Percentiles rank a stretch among this genome's conserved stretches.
phyloP scores from a whole-genome alignment of 1,284 basidiomycete genomes.

The Cutaneotrichosporon cavernicola region DNA sequence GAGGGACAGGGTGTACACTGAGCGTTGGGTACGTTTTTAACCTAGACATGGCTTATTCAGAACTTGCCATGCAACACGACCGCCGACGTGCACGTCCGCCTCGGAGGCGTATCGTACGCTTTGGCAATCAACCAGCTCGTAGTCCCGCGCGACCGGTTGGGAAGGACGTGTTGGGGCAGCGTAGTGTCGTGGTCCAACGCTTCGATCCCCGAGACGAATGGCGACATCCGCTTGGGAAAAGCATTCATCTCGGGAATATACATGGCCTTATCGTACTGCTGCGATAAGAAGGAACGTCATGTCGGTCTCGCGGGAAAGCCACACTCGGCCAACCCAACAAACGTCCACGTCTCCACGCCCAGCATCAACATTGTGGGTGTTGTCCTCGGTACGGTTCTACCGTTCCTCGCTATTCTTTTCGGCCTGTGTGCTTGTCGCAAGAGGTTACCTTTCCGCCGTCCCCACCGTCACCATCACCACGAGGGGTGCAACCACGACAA shows the following conservation, averaged over 20 bases:
- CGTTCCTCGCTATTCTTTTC: slow-evolving; percentile 37
- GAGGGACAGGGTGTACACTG: neutral
- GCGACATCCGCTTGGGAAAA: slow-evolving; percentile 46
- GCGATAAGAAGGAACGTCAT: slow-evolving; percentile 23
- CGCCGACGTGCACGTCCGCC: slow-evolving; percentile 38
- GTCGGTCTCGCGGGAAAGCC: slow-evolving; percentile 50
- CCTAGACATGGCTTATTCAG: slow-evolving; percentile 21
- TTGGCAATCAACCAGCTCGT: slow-evolving; percentile 38
- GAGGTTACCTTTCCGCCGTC: neutral
- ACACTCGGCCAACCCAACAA: slow-evolving; percentile 32
- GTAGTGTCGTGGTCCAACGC: slow-evolving; percentile 45
- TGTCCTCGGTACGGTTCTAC: slow-evolving; percentile 42
- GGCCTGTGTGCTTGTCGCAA: slow-evolving; percentile 26
- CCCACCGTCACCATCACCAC: neutral
- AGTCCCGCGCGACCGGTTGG: slow-evolving; percentile 27
- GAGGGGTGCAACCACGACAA: too few species aligned
- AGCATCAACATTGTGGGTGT: slow-evolving; percentile 14
- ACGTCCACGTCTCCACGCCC: neutral
- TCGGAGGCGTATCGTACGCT: slow-evolving; percentile 35
- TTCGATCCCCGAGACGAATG: slow-evolving; percentile 36
- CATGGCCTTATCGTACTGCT: slow-evolving; percentile 44
- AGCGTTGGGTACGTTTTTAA: slow-evolving; percentile 6
- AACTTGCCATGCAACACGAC: slow-evolving; percentile 45
- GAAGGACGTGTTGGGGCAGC: slow-evolving; percentile 42
- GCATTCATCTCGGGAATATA: slow-evolving; percentile 49